Evolutionary conservation across 768 basidiomycete genomes (phyloP).

Genomic region (Suillus paluster): DNA sequence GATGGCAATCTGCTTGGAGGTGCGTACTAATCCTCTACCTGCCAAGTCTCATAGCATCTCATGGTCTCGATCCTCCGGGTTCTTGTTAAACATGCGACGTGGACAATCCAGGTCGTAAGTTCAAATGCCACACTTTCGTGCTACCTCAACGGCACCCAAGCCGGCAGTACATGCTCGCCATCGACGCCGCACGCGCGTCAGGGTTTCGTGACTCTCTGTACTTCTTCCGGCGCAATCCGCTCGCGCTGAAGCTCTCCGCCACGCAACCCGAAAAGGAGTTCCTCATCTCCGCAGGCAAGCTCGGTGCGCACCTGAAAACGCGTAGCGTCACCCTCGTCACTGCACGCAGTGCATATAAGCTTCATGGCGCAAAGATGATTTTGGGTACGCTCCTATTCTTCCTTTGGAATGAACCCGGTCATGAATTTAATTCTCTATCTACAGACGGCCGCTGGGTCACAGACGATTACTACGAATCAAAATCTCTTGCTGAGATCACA

Average conservation of each 20-base stretch:
- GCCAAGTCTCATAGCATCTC: neutral
- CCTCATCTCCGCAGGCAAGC: conserved; percentile 85
- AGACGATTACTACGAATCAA: conserved; percentile 96
- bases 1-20: conserved; percentile 86
- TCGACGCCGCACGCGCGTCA: conserved; percentile 94
- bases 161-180: conserved; percentile 91
- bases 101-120: conserved; percentile 67
- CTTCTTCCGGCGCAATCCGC: conserved; percentile 91
- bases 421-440: neutral
- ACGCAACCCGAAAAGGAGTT: conserved; percentile 91
- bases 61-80: neutral
- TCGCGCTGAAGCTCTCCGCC: conserved; percentile 90
- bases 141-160: conserved; percentile 85
- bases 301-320: conserved; percentile 87
- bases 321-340: conserved; percentile 94
- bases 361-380: conserved; percentile 92
- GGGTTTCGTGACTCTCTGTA: conserved; percentile 98
- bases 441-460: conserved; percentile 90
- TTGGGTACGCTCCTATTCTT: conserved; percentile 55
- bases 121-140: conserved; percentile 89
- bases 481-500: conserved; percentile 73
- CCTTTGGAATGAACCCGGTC: neutral
- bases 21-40: conserved; percentile 40
- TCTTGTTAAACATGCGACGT: neutral
- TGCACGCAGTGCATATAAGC: conserved; percentile 90